Percentiles rank a stretch among this genome's conserved stretches.
These are phyloP conservation scores for Oryza coarctata DNA, from an alignment of 176 grass and related monocot genomes.

Conservation along the genomic window DNA sequence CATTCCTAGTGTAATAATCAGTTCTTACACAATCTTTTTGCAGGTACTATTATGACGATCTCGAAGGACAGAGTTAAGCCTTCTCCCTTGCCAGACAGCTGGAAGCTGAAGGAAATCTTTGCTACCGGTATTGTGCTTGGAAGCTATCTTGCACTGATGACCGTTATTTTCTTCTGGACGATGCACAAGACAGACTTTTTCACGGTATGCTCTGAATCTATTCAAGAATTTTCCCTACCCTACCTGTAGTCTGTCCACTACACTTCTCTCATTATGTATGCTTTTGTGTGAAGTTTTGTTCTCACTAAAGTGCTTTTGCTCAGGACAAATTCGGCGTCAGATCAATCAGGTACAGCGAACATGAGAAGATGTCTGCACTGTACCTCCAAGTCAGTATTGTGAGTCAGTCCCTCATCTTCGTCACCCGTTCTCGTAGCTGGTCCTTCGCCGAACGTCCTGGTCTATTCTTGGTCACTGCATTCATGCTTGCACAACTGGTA, in stretches of 20 bases:
- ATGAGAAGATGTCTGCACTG: slow-evolving; percentile 87
- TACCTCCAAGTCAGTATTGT: slow-evolving; percentile 99
- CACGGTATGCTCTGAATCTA: slow-evolving; percentile 41
- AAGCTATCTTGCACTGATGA: slow-evolving; percentile 89
- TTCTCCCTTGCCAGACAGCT: slow-evolving; percentile 89
- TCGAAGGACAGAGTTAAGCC: slow-evolving; percentile 96
- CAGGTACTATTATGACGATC: slow-evolving; percentile 99
- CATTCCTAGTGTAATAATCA: neutral
- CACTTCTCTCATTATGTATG: neutral
- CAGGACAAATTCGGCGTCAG: slow-evolving; percentile 89
- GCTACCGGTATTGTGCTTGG: slow-evolving; percentile 86
- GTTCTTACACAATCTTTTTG: slow-evolving; percentile 15
- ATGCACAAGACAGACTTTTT: slow-evolving; percentile 86
- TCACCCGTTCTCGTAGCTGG: slow-evolving; percentile 94
- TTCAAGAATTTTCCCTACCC: neutral
- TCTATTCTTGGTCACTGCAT: slow-evolving; percentile 67
- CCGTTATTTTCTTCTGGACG: slow-evolving; percentile 96
- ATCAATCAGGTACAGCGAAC: slow-evolving; percentile 52
- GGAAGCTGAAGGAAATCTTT: slow-evolving; percentile 97
- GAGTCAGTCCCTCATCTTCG: slow-evolving; percentile 93
- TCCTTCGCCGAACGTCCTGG: slow-evolving; percentile 80
- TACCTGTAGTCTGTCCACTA: neutral
- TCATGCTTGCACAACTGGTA: slow-evolving; percentile 89
- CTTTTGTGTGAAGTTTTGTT: neutral
- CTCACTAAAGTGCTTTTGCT: neutral